phyloP scores from a whole-genome alignment of 306 rosid species.

The Sophora flavescens region DNA sequence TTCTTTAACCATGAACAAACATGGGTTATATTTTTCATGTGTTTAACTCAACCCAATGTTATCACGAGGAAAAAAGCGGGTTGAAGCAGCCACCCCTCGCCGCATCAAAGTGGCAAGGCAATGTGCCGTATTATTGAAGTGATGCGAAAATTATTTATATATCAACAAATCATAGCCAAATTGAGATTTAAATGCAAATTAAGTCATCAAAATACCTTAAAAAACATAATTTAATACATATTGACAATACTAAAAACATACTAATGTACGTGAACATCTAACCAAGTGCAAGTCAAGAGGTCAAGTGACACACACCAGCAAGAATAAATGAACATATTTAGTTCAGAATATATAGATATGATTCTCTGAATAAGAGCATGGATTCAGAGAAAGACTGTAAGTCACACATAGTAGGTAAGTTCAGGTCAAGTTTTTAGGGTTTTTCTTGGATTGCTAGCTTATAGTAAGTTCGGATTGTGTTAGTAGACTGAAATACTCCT shows the following conservation, averaged over 20 bases:
- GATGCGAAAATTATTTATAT: background rate
- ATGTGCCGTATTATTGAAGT: background rate
- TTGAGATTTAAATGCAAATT: background rate
- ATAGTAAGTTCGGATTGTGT: background rate
- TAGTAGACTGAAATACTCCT: background rate
- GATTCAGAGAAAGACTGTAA: background rate
- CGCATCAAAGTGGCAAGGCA: background rate
- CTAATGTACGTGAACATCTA: background rate
- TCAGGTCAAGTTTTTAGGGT: background rate
- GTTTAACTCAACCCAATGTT: background rate
- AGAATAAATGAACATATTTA: too few relatives aligned
- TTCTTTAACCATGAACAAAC: slow-evolving; percentile 19
- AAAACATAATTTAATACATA: background rate
- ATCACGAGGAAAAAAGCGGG: background rate
- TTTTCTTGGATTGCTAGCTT: background rate
- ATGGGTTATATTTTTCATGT: background rate
- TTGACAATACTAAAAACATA: background rate
- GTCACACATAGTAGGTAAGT: background rate
- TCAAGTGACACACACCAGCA: background rate
- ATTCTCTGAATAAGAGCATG: background rate
- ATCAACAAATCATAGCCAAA: background rate
- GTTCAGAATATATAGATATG: too few relatives aligned
- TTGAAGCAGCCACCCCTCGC: background rate
- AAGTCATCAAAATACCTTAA: background rate
- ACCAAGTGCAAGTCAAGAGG: background rate